A percentile compares a stretch with the other conserved stretches of the same genome.
These are phyloP conservation scores for Solanum appendiculatum DNA, from an alignment of 257 asterid species.

Conservation along the genomic window DNA sequence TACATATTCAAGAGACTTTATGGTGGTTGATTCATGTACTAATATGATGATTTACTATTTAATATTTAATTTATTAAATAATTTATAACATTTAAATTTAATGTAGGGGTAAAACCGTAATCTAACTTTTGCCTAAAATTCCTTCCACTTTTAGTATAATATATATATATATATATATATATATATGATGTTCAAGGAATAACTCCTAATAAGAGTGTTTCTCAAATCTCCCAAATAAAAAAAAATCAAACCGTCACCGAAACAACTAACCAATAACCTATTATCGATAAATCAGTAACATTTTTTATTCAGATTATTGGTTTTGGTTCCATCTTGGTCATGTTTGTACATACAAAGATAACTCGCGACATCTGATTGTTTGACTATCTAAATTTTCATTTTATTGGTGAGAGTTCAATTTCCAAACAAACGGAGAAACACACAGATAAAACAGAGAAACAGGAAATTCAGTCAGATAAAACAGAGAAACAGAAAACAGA, in stretches of 20 bases:
- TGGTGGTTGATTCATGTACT: no score
- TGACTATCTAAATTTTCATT: no score
- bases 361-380: neutral
- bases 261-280: neutral
- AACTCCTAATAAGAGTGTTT: neutral
- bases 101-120: no score
- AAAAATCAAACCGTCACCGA: no score
- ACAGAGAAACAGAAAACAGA: neutral
- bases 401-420: neutral
- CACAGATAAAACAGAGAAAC: neutral
- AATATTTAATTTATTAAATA: no score
- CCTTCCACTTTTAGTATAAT: no score
- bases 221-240: neutral
- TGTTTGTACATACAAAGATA: neutral
- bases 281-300: no score
- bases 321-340: neutral
- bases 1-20: no score
- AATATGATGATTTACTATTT: no score
- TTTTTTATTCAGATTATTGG: neutral
- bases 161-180: no score
- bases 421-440: neutral
- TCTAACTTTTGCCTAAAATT: no score
- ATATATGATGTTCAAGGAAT: neutral
- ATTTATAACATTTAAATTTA: no score
- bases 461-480: neutral